A percentile compares a stretch with the other conserved stretches of the same genome.
Evolutionary conservation across 305 asterid genomes (phyloP).

Genomic region (Fraxinus platypoda): DNA sequence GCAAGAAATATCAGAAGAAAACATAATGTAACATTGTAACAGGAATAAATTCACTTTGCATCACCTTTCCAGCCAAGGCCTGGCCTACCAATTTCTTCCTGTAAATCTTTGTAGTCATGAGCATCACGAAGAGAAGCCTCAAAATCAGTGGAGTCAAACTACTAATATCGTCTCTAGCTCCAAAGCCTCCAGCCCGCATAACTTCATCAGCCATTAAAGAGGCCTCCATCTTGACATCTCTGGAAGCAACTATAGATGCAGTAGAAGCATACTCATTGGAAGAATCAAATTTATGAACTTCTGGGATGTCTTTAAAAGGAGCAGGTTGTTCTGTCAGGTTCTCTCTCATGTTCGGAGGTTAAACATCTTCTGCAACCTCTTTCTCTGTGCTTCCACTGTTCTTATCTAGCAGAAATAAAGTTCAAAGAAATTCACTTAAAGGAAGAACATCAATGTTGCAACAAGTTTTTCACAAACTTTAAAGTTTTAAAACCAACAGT

Average conservation of each 20-base stretch:
- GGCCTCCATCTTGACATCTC: constrained; percentile 62
- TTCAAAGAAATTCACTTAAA: neutral
- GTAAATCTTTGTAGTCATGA: constrained; percentile 57
- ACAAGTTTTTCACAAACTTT: neutral
- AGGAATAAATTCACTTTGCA: constrained; percentile 26
- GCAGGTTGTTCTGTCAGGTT: constrained; percentile 12
- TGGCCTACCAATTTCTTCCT: constrained; percentile 44
- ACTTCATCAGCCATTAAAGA: constrained; percentile 53
- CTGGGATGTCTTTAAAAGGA: constrained; percentile 17
- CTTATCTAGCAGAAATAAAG: constrained; percentile 25
- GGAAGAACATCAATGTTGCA: neutral
- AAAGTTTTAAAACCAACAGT: neutral
- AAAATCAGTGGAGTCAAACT: constrained; percentile 57
- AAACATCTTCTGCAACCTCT: constrained; percentile 26
- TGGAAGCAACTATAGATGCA: constrained; percentile 18
- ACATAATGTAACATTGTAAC: constrained; percentile 6
- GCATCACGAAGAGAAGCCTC: constrained; percentile 69
- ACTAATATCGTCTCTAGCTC: constrained; percentile 60
- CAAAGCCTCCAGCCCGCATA: constrained; percentile 66
- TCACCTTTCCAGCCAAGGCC: constrained; percentile 71
- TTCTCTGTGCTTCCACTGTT: constrained; percentile 25
- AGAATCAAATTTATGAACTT: constrained; percentile 1
- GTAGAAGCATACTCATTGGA: constrained; percentile 19
- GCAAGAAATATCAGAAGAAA: constrained; percentile 3
- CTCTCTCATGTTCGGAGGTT: constrained; percentile 1